These are phyloP conservation scores for Dioszegia aurantiaca DNA, from an alignment of 768 basidiomycete species.

Conservation along the genomic window DNA sequence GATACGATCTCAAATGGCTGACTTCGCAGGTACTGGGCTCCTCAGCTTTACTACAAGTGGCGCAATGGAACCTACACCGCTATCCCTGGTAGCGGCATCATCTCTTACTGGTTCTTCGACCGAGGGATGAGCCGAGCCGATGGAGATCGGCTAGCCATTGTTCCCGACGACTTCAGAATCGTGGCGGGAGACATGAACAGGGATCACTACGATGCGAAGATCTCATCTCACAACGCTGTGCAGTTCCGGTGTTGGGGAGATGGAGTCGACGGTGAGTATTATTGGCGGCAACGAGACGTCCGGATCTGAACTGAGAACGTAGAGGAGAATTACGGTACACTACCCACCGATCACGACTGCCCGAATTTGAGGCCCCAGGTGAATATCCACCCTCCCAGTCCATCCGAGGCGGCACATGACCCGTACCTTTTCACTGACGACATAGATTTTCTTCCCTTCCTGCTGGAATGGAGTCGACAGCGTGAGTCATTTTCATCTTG, in stretches of 20 bases:
- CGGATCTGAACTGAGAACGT: no score
- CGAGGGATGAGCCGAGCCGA: neutral
- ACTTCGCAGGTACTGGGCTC: constrained; percentile 27
- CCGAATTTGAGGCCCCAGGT: constrained; percentile 22
- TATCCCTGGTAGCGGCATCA: constrained; percentile 22
- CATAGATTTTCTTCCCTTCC: constrained; percentile 29
- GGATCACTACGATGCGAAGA: constrained; percentile 15
- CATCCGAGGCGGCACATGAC: no score
- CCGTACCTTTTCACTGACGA: neutral
- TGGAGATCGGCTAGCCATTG: constrained; percentile 16
- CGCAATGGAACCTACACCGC: constrained; percentile 26
- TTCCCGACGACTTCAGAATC: constrained; percentile 38
- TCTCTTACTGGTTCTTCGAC: constrained; percentile 20
- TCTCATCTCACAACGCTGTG: constrained; percentile 23
- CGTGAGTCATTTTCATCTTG: no score
- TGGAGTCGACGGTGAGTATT: constrained; percentile 12
- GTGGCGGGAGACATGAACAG: constrained; percentile 25
- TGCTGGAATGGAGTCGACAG: constrained; percentile 38
- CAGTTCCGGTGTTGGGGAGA: constrained; percentile 26
- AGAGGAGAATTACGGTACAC: constrained; percentile 16
- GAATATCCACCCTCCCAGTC: neutral
- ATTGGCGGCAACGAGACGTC: no score
- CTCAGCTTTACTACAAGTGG: constrained; percentile 34
- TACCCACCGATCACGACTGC: constrained; percentile 24
- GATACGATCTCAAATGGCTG: neutral